phyloP scores from a whole-genome alignment of 2,329 filamentous ascomycete genomes.

The Claviceps fusiformis region DNA sequence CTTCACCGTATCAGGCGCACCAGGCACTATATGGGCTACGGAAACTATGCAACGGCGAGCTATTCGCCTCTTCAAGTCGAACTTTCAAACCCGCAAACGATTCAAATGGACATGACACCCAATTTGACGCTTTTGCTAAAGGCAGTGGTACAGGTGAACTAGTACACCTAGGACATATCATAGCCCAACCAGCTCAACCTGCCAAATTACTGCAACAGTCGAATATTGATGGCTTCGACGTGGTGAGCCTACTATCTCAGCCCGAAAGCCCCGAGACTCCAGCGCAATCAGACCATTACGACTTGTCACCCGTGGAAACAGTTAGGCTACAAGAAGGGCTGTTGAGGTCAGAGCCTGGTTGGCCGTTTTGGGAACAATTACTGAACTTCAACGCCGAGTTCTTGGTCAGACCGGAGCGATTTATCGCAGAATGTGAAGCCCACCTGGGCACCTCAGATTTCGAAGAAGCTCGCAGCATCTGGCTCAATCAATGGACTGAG shows the following conservation, averaged over 20 bases:
- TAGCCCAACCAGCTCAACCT: not conserved
- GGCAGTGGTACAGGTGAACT: not conserved
- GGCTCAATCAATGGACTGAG: constrained; percentile 41
- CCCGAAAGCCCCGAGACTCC: constrained; percentile 11
- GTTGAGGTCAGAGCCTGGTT: constrained; percentile 15
- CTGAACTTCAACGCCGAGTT: constrained; percentile 39
- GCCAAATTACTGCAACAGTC: constrained; percentile 9
- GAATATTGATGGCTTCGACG: constrained; percentile 15
- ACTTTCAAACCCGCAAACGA: not conserved
- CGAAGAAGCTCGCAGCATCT: constrained; percentile 27
- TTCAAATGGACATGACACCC: not conserved
- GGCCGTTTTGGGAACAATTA: constrained; percentile 27
- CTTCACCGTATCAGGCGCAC: not conserved
- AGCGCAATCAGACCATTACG: constrained; percentile 11
- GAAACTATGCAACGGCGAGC: not conserved
- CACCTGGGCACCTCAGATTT: constrained; percentile 27
- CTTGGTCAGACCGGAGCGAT: constrained; percentile 13
- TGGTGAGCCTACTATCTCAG: constrained; percentile 23
- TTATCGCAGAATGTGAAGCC: constrained; percentile 9
- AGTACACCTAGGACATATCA: not conserved
- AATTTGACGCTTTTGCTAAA: not conserved
- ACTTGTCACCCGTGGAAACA: constrained; percentile 17
- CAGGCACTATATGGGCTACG: not conserved
- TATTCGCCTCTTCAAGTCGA: not conserved
- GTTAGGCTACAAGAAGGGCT: constrained; percentile 23